Evolutionary conservation across 345 rosid species (phyloP).

Genomic region (Euphorbia pulcherrima): DNA sequence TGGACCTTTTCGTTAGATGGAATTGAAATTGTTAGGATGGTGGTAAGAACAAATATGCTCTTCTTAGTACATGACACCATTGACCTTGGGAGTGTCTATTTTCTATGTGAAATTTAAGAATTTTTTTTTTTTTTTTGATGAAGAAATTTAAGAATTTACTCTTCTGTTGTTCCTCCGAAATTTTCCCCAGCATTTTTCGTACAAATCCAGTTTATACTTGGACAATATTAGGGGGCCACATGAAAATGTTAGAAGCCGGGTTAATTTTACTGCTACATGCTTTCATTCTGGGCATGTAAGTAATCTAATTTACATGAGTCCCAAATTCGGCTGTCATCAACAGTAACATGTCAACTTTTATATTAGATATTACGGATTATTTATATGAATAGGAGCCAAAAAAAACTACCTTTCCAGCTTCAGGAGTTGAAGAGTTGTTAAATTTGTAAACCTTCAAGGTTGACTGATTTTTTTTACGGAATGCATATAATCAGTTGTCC

Average conservation of each 20-base stretch:
- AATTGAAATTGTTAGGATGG: not conserved
- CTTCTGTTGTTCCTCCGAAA: too few species aligned
- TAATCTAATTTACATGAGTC: not conserved
- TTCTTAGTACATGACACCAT: not conserved
- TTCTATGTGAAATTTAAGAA: too few species aligned
- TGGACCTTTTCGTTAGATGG: not conserved
- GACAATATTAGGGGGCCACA: slow-evolving; percentile 59
- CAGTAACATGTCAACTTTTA: slow-evolving; percentile 10
- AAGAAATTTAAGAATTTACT: not conserved
- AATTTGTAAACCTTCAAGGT: slow-evolving; percentile 57
- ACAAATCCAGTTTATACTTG: slow-evolving; percentile 29
- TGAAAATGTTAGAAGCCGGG: slow-evolving; percentile 61
- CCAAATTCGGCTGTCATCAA: not conserved
- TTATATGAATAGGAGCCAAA: slow-evolving; percentile 44
- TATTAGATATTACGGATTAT: not conserved
- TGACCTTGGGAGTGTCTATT: too few species aligned
- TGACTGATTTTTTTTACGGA: slow-evolving; percentile 46
- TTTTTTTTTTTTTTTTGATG: too few species aligned
- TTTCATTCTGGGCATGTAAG: slow-evolving; percentile 65
- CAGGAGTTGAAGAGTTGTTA: slow-evolving; percentile 61
- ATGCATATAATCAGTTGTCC: slow-evolving; percentile 47
- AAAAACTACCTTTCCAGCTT: slow-evolving; percentile 35
- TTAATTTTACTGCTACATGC: slow-evolving; percentile 52
- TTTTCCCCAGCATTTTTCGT: not conserved
- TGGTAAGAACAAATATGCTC: not conserved